Conservation (phyloP, 495 filamentous ascomycete species). For the Neurospora sp. region DNA sequence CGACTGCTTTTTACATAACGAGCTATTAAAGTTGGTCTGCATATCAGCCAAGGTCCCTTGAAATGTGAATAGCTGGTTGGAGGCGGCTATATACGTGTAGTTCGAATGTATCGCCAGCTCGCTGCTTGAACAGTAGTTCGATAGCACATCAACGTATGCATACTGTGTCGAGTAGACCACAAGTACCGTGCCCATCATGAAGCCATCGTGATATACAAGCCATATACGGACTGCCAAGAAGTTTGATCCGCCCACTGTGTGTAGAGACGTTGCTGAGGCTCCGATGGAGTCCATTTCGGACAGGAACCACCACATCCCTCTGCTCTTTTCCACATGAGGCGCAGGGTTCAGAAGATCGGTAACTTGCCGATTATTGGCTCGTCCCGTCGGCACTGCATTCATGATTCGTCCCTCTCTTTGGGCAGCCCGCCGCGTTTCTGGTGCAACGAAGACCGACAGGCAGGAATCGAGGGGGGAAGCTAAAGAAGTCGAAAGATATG, state of each 20-base stretch:
- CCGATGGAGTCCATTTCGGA: neutral
- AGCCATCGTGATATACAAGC: neutral
- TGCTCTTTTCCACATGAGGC: neutral
- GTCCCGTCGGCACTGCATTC: conserved; percentile 5
- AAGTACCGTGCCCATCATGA: neutral
- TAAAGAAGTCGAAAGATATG: neutral
- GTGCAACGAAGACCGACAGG: neutral
- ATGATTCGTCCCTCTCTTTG: neutral
- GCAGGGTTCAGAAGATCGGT: conserved; percentile 13
- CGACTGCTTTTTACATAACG: neutral
- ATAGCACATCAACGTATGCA: neutral
- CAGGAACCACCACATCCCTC: neutral
- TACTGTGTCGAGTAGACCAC: neutral
- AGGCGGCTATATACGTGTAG: neutral
- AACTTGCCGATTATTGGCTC: conserved; percentile 17
- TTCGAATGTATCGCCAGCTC: neutral
- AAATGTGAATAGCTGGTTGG: neutral
- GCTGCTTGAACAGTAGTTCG: neutral
- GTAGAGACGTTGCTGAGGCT: neutral
- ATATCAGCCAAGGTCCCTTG: neutral
- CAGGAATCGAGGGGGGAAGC: neutral
- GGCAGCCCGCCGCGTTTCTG: neutral
- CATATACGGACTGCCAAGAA: neutral
- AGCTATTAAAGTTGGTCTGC: neutral
- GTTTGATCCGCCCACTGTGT: neutral